Evolutionary conservation across 2,329 filamentous ascomycete genomes (phyloP).

Genomic region (Sporothrix dimorphospora): DNA sequence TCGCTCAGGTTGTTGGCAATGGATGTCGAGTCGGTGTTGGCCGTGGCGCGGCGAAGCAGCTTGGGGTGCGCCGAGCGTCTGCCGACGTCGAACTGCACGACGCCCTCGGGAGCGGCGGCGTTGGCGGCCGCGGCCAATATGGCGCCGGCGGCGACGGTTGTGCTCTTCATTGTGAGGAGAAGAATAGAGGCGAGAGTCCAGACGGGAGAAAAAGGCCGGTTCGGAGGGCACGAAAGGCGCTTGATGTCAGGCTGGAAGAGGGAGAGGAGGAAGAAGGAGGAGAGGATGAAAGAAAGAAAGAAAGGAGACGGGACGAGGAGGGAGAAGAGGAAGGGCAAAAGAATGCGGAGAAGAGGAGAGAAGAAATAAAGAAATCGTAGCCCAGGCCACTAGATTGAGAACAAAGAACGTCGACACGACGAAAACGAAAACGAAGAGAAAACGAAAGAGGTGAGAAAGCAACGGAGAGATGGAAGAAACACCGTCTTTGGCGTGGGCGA

Average conservation of each 20-base stretch:
- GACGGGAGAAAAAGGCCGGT: background rate
- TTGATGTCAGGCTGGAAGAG: background rate
- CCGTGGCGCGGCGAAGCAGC: conserved; percentile 44
- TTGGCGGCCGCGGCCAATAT: conserved; percentile 35
- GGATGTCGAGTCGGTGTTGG: conserved; percentile 45
- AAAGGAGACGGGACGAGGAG: background rate
- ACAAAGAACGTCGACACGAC: conserved; percentile 5
- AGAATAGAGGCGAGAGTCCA: background rate
- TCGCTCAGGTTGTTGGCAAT: conserved; percentile 50
- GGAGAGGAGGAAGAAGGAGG: background rate
- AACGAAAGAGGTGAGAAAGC: background rate
- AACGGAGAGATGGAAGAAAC: conserved; percentile 4
- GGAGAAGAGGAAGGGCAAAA: background rate
- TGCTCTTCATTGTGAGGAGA: conserved; percentile 36
- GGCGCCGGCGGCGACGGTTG: conserved; percentile 33
- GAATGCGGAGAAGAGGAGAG: background rate
- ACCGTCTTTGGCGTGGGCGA: background rate
- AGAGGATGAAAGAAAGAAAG: background rate
- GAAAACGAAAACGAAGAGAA: background rate
- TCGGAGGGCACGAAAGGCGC: background rate
- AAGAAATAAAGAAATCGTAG: background rate
- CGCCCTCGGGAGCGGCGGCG: conserved; percentile 36
- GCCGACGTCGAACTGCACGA: conserved; percentile 55
- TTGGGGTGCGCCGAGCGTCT: conserved; percentile 41
- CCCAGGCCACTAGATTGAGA: background rate